Evolutionary conservation across 441 rosid genomes (phyloP), one percentile per base, ranked within the genome.

Genomic region (Euphorbia celastroides): DNA sequence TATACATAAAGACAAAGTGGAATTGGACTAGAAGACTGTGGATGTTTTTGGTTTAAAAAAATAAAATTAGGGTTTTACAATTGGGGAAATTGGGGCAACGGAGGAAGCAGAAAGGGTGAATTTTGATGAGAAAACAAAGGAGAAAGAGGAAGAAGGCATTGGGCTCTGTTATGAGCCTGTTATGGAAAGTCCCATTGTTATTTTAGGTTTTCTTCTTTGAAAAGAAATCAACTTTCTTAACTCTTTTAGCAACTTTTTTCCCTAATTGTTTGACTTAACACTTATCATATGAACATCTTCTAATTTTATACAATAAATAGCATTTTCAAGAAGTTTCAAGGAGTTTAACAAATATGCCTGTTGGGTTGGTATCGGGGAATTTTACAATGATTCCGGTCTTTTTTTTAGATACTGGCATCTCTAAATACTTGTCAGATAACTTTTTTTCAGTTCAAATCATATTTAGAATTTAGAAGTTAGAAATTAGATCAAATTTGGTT

Each of bases 161-260:
- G 65, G 65, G 57, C 36, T 31, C 61, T 30, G 34, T 32, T 10
- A 8, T 34, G 46, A 11, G 23, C 56, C 26, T 51, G 56, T 7
- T 19, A 19, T 51, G 56, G 52, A 48, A 48, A 44, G 50, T 44
- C 50, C 50, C 5, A 3, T 44, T 44, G 16, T 14, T 28, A 12
- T 56, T 27, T n/a, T n/a, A n/a, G n/a, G 34, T 3, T 56, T 56
- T 56, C 60, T 26, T 56, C 60, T 12, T 27, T 56, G 34, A 27
- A 56, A 56, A 56, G 60, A 56, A 56, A 56, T 27, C 32, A 26
- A 56, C 36, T 56, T 56, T 56, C 60, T 56, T 27, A 16, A 9
- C 36, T 56, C 59, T 55, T n/a, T n/a, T 25, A 13, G 23, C 59
- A 55, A 26, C 60, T 26, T 19, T 51, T 51, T 51, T 51, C 56